Base-by-base conservation (phyloP, 768 basidiomycete species). In the Suillus americanus region DNA sequence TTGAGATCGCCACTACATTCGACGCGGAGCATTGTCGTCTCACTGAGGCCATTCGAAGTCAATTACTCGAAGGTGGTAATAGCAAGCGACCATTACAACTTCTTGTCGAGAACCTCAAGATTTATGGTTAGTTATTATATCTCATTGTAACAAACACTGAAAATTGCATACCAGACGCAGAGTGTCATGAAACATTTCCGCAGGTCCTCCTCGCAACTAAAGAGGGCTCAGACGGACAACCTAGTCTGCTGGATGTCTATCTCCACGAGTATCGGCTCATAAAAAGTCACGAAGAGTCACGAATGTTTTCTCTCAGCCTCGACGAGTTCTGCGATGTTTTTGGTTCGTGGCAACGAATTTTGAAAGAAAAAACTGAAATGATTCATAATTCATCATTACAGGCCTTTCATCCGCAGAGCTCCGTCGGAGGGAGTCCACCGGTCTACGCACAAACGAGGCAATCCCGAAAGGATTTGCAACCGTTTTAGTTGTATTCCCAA, bases 401-500 rank as follows among this genome's bases (percentile, higher is more conserved):
- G 40, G 40, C 18, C 7, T 59, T 41, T 59, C 57, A 41, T 41
- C 40, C 18, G 40, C 25, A 41, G 57, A 6, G 3, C 25, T 40
- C 4, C 20, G 18, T 59, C 25, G 2, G 25, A 30, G 10, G 25
- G 57, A 59, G 28, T 59, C 40, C 38, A 25, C 28, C 18, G 13
- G 20, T 41, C 16, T 10, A 41, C 28, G 25, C 12, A 6, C 28
- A 41, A 20, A 85, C 65, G 75, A 78, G 43, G 84, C 85, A 65
- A 83, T 82, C 0, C 81, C 82, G 7, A 77, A 80, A 10, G 70
- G 74, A 12, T 81, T 87, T 46, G 85, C 81, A 1, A 85, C 85
- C 1, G 77, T 87, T 10, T 79, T 86, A 1, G 68, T 86, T 46
- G 77, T 82, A n/a, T 78, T 84, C 57, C 85, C 85, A 18, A 81